Conservation (phyloP, 192 early-diverging fungal species). For the Coemansia sp. region DNA sequence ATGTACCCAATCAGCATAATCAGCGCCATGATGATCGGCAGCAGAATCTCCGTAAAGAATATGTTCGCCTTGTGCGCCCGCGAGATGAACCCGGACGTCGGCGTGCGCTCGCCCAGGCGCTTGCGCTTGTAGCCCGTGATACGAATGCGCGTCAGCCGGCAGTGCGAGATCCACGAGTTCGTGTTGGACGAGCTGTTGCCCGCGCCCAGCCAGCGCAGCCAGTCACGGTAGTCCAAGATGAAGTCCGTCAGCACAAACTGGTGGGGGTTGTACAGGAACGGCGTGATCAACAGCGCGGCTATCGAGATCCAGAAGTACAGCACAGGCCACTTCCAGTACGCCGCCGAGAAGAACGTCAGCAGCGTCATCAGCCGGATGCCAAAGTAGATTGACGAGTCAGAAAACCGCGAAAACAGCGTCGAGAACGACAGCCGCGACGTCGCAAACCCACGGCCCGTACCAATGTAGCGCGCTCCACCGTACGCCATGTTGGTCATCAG, state of each 20-base stretch:
- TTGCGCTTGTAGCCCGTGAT: constrained; percentile 81
- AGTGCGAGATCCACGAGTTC: constrained; percentile 80
- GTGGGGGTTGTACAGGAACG: constrained; percentile 88
- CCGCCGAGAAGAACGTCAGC: constrained; percentile 70
- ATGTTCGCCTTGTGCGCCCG: constrained; percentile 67
- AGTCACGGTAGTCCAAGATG: constrained; percentile 77
- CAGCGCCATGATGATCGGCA: constrained; percentile 62
- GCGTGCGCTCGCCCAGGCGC: constrained; percentile 60
- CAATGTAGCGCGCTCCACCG: constrained; percentile 83
- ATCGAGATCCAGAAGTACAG: constrained; percentile 83
- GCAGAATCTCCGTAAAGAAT: constrained; percentile 68
- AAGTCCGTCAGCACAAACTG: constrained; percentile 82
- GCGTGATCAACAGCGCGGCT: constrained; percentile 71
- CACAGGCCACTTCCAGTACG: constrained; percentile 70
- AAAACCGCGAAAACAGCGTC: constrained; percentile 73
- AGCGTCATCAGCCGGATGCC: constrained; percentile 69
- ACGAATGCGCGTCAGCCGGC: constrained; percentile 65
- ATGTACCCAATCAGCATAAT: constrained; percentile 63
- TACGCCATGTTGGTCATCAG: constrained; percentile 76
- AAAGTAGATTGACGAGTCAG: constrained; percentile 71
- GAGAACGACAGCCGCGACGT: constrained; percentile 75
- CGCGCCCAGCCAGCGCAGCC: constrained; percentile 78
- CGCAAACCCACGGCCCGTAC: constrained; percentile 82
- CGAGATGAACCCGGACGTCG: constrained; percentile 64
- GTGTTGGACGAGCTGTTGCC: constrained; percentile 73